Percentiles rank a stretch among this genome's conserved stretches.
Conservation (phyloP, 139 green algal species). For the Micractinium sp. region DNA sequence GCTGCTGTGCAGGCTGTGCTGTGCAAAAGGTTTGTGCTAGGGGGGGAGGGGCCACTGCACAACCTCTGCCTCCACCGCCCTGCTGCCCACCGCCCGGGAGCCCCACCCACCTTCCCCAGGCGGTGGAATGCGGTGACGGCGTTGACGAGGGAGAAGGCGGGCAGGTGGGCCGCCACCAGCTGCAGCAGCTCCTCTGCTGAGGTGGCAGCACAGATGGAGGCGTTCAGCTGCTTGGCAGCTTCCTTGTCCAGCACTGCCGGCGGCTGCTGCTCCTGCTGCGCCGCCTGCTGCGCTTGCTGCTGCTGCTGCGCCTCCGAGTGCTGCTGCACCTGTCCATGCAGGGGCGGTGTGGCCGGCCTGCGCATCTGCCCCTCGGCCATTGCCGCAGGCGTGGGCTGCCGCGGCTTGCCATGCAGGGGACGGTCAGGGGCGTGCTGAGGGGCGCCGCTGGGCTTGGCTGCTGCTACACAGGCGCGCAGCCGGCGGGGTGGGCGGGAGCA, state of each 20-base stretch:
- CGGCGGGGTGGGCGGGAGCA: too few relatives aligned
- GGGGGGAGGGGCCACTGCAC: too few relatives aligned
- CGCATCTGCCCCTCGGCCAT: neutral
- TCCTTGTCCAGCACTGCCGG: neutral
- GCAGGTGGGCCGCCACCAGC: neutral
- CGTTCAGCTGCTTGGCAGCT: neutral
- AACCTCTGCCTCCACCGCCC: too few relatives aligned
- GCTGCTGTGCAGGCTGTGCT: too few relatives aligned
- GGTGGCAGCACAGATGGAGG: neutral
- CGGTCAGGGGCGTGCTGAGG: too few relatives aligned
- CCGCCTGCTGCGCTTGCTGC: neutral
- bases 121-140: conserved; percentile 48
- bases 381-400: neutral
- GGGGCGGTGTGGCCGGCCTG: neutral
- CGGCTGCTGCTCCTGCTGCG: neutral
- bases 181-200: neutral
- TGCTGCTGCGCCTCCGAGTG: neutral
- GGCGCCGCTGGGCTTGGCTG: too few relatives aligned
- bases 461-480: too few relatives aligned
- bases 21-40: too few relatives aligned
- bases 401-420: too few relatives aligned
- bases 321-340: neutral
- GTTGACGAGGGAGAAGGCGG: conserved; percentile 40
- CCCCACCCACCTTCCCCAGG: conserved; percentile 39
- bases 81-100: too few relatives aligned